Conservation (phyloP, 2,329 filamentous ascomycete genomes). For the Diaporthe longicolla region DNA sequence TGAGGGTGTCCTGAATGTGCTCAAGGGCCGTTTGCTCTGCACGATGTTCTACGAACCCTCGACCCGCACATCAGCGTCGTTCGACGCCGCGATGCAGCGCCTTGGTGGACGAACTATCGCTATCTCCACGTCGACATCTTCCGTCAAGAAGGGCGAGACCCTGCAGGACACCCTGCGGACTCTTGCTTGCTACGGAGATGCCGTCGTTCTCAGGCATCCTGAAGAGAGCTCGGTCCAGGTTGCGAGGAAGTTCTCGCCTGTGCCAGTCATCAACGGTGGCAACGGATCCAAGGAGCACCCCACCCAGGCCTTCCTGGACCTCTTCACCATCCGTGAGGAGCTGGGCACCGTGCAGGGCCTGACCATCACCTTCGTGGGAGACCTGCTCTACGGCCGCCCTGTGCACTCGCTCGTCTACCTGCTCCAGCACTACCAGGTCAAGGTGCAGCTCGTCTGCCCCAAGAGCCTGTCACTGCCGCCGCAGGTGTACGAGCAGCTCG, state of each 20-base stretch:
- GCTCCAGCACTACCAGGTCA: slow-evolving; percentile 94
- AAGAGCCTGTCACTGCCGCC: slow-evolving; percentile 82
- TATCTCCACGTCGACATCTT: slow-evolving; percentile 87
- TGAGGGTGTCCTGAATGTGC: slow-evolving; percentile 87
- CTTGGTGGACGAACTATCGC: slow-evolving; percentile 89
- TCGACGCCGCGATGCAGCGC: slow-evolving; percentile 98
- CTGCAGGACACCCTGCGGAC: slow-evolving; percentile 95
- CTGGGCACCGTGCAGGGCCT: slow-evolving; percentile 94
- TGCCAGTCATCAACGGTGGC: slow-evolving; percentile 96
- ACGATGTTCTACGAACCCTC: slow-evolving; percentile 99
- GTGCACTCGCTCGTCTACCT: slow-evolving; percentile 96
- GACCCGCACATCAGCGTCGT: slow-evolving; percentile 93
- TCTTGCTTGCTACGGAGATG: slow-evolving; percentile 93
- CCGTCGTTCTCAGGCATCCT: slow-evolving; percentile 95
- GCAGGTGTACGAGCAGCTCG: slow-evolving; percentile 80
- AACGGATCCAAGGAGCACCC: slow-evolving; percentile 97
- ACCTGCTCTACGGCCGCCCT: slow-evolving; percentile 92
- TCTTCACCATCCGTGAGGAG: slow-evolving; percentile 98
- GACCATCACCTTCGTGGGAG: slow-evolving; percentile 95
- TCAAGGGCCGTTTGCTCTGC: slow-evolving; percentile 88
- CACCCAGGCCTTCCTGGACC: slow-evolving; percentile 95
- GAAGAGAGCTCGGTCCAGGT: slow-evolving; percentile 84
- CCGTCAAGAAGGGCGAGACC: slow-evolving; percentile 93
- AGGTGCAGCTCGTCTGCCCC: slow-evolving; percentile 91
- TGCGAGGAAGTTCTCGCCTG: slow-evolving; percentile 87